phyloP scores from a whole-genome alignment of 805 yeast genomes.

The Saccharomycopsis sp. region DNA sequence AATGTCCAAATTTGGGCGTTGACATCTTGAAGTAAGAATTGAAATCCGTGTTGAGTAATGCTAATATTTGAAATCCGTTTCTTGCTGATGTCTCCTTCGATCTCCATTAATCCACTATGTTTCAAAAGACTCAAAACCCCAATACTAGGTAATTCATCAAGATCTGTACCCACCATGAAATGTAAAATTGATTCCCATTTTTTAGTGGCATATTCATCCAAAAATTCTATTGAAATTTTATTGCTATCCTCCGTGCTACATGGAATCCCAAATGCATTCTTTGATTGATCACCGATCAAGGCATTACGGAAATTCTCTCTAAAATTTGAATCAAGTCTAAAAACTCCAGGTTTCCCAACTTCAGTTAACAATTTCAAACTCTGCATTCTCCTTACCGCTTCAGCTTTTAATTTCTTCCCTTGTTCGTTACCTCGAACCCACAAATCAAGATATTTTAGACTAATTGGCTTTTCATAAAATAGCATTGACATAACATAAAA shows the following conservation, averaged over 20 bases:
- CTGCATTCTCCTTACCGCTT: slow-evolving; percentile 70
- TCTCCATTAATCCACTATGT: slow-evolving; percentile 86
- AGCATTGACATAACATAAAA: slow-evolving; percentile 82
- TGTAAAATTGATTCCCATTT: slow-evolving; percentile 96
- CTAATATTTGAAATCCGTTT: slow-evolving; percentile 7
- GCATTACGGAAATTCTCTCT: slow-evolving; percentile 73
- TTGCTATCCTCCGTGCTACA: slow-evolving; percentile 49
- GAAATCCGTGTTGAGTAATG: slow-evolving; percentile 91
- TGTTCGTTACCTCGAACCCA: slow-evolving; percentile 55
- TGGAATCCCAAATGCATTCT: slow-evolving; percentile 72
- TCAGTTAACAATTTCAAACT: slow-evolving; percentile 71
- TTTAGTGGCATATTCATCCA: slow-evolving; percentile 73
- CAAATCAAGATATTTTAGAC: slow-evolving; percentile 57
- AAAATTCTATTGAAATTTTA: slow-evolving; percentile 52
- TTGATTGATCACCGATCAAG: slow-evolving; percentile 66
- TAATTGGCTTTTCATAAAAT: slow-evolving; percentile 69
- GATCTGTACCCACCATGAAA: slow-evolving; percentile 93
- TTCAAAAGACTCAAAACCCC: slow-evolving; percentile 72
- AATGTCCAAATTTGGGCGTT: slow-evolving; percentile 94
- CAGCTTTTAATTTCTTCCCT: slow-evolving; percentile 50
- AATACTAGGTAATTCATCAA: slow-evolving; percentile 61
- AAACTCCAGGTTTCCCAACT: slow-evolving; percentile 35
- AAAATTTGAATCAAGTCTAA: slow-evolving; percentile 65
- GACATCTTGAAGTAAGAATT: slow-evolving; percentile 84
- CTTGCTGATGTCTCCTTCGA: slow-evolving; percentile 27